These are phyloP conservation scores for Verticillium nonalfalfae DNA, from an alignment of 2,329 filamentous ascomycete genomes.

Conservation along the genomic window DNA sequence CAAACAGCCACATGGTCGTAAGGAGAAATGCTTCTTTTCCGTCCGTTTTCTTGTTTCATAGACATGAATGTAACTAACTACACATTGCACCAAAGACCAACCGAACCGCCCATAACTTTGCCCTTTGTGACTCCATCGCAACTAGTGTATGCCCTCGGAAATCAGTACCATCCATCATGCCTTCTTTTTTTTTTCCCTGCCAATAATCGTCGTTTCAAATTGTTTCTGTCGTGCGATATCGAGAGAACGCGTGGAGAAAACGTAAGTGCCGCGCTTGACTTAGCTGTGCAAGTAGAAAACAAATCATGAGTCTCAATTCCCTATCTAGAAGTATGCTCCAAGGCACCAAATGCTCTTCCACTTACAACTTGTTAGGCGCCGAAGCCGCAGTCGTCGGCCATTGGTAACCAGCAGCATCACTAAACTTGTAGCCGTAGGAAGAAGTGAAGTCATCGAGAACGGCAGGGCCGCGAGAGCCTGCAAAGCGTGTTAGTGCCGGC, in stretches of 20 bases:
- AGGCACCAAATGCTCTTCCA: slow-evolving; percentile 13
- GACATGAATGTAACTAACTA: background rate
- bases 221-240: background rate
- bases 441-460: slow-evolving; percentile 97
- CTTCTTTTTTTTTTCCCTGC: background rate
- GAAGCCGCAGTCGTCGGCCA: slow-evolving; percentile 76
- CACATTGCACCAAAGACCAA: background rate
- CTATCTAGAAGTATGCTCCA: slow-evolving; percentile 4
- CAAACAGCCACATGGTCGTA: background rate
- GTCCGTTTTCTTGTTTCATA: background rate
- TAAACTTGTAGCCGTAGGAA: slow-evolving; percentile 98
- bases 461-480: slow-evolving; percentile 91
- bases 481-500: background rate
- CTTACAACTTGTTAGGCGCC: slow-evolving; percentile 74
- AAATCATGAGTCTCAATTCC: slow-evolving; percentile 11
- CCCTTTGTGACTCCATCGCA: background rate
- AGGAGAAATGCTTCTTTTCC: background rate
- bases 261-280: slow-evolving; percentile 2
- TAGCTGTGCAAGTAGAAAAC: slow-evolving; percentile 6
- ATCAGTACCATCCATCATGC: background rate
- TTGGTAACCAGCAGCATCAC: slow-evolving; percentile 90
- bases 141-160: background rate
- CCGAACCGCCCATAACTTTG: background rate
- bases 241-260: background rate
- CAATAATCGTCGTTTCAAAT: background rate